phyloP scores from a whole-genome alignment of 2,329 filamentous ascomycete species.

The Juglanconis oblonga region DNA sequence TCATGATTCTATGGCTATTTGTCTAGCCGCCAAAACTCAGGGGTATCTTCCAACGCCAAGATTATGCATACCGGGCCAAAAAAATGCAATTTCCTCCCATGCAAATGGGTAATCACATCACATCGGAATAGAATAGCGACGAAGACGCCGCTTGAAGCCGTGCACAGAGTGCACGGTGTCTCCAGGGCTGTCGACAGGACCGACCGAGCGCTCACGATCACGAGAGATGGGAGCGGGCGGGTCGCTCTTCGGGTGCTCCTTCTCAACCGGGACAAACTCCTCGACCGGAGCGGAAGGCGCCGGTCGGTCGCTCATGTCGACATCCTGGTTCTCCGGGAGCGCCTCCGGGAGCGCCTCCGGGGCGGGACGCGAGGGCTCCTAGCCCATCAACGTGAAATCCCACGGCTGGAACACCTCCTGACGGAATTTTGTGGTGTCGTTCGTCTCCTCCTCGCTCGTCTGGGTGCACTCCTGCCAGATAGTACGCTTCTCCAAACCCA shows the following conservation, averaged over 20 bases:
- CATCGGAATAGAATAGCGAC: background rate
- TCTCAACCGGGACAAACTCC: background rate
- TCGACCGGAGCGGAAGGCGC: no score
- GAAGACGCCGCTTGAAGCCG: background rate
- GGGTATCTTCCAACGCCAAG: background rate
- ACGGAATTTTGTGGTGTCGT: slow-evolving; percentile 77
- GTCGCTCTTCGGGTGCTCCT: background rate
- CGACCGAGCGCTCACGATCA: background rate
- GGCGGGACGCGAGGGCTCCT: slow-evolving; percentile 8
- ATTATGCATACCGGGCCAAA: background rate
- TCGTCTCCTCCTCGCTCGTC: slow-evolving; percentile 71
- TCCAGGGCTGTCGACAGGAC: background rate
- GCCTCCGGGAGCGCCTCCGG: background rate
- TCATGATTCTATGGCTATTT: background rate
- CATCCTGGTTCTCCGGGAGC: background rate
- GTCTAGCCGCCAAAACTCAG: background rate
- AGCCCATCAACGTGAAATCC: slow-evolving; percentile 66
- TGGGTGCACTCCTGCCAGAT: slow-evolving; percentile 86
- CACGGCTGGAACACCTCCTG: slow-evolving; percentile 71
- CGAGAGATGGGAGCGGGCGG: background rate
- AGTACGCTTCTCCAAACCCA: slow-evolving; percentile 73
- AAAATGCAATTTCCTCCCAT: background rate
- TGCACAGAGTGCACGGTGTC: background rate
- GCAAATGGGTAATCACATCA: background rate
- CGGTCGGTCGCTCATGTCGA: background rate